Evolutionary conservation across 2,329 filamentous ascomycete genomes (phyloP), one percentile per base, ranked within the genome.

Genomic region (Calonectria pseudoreteaudii): DNA sequence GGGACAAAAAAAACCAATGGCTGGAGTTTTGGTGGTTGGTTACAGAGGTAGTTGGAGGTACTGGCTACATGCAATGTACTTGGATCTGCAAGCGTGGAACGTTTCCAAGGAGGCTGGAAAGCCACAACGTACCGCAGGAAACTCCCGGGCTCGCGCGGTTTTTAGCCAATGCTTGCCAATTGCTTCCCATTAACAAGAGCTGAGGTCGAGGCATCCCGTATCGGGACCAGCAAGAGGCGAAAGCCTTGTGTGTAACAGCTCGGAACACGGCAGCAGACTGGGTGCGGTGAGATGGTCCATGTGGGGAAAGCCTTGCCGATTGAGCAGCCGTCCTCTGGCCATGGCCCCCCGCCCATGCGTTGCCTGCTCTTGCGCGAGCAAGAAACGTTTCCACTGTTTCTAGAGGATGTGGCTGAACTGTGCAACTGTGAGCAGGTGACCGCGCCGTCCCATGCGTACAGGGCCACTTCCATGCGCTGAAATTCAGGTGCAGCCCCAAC

Each of bases 251-350:
- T 44, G 66, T 38, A 74, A 75, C 47, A 73, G 70, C 77, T 81
- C 79, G 79, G 79, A 80, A 81, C 79, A 80, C 79, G 79, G 79
- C 79, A 80, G 77, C 77, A 71, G 71, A 62, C 73, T 71, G 71
- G 74, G 77, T 78, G 76, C 74, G 77, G 79, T 80, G 79, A 79
- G 76, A 78, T 80, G 78, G 71, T 71, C 77, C 74, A 79, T 79
- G 78, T 80, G 79, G 79, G 74, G 78, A 74, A 65, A 75, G 74
- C 70, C 71, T 74, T 72, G 72, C 72, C 71, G 65, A 72, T 72
- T 72, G 58, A 69, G 56, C 66, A 68, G 47, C 58, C 60, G 62
- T 52, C 53, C 36, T 49, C 30, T 53, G 41, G 44, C n/a, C 65
- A 41, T 44, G 65, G 28, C 34, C 31, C 30, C 31, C 34, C 65